phyloP scores from a whole-genome alignment of 352 stramenopile genomes.

The Globisporangium parvum region DNA sequence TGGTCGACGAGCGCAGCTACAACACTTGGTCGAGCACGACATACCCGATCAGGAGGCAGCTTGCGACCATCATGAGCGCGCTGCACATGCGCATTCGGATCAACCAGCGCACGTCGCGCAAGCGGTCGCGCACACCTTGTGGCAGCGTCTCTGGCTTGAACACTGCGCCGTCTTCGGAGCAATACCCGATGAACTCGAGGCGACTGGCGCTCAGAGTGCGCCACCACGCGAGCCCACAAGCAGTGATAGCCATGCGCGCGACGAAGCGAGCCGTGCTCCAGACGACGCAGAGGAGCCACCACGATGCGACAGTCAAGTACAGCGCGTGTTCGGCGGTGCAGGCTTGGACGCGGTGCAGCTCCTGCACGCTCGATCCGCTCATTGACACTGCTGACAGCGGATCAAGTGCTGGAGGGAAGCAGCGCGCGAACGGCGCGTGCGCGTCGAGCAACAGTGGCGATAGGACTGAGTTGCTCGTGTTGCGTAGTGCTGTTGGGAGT shows the following conservation, averaged over 20 bases:
- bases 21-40: slow-evolving; percentile 7
- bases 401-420: not conserved
- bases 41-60: slow-evolving; percentile 6
- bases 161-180: slow-evolving; percentile 41
- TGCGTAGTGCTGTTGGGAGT: not conserved
- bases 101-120: slow-evolving; percentile 38
- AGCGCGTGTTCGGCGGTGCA: slow-evolving; percentile 53
- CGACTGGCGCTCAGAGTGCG: slow-evolving; percentile 44
- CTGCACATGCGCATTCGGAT: slow-evolving; percentile 28
- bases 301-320: slow-evolving; percentile 52
- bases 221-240: slow-evolving; percentile 44
- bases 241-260: slow-evolving; percentile 40
- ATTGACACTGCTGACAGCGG: not conserved
- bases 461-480: not conserved
- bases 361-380: slow-evolving; percentile 10
- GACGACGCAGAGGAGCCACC: slow-evolving; percentile 57
- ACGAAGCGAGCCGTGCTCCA: slow-evolving; percentile 37
- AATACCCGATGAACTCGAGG: slow-evolving; percentile 52
- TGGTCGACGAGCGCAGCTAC: not conserved
- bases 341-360: slow-evolving; percentile 29
- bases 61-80: slow-evolving; percentile 16
- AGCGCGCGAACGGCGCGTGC: slow-evolving; percentile 1
- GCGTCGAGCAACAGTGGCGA: not conserved
- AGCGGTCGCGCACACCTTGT: slow-evolving; percentile 26
- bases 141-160: slow-evolving; percentile 24